Evolutionary conservation across 2,329 filamentous ascomycete genomes (phyloP), one percentile per base, ranked within the genome.

Genomic region (Colletotrichum viniferum): DNA sequence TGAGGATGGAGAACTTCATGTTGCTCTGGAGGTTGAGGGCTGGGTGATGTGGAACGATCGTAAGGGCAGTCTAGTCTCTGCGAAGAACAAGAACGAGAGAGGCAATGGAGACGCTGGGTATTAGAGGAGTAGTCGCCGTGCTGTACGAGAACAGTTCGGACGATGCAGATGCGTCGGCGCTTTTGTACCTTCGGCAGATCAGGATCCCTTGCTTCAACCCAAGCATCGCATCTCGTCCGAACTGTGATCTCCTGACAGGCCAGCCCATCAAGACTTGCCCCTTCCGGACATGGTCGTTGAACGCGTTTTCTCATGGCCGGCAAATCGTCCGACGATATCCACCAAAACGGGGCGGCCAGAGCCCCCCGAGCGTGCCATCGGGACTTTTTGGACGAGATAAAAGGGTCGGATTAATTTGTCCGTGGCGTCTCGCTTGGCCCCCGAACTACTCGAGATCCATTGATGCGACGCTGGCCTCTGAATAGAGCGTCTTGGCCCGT

Each of bases 1-100:
- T 62, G 32, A 83, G 48, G 55, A 82, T 70, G 10, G 82, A 80
- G 76, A 84, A 34, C 21, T 81, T 78, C 60, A 67, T 74, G 36
- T 43, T 65, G 60, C 9, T 30, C 3, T 26, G 1, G 48, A 9
- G 32, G 7, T n/a, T 26, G 7, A 18, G 55, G 26, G 0, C 14
- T 26, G 55, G 55, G 7, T 6, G 24, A 28, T 58, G 0, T 28
- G 13, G 21, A 26, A 58, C 55, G 55, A 28, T 58, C 24, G 55
- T 58, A 58, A 26, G 24, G 21, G 7, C 55, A 58, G 55, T 58
- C 12, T 21, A 24, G 55, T 8, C 24, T 26, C 21, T 24, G 26
- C 55, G 12, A 10, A 18, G 16, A 34, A 58, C 55, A 21, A 61
- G 28, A 32, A n/a, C 12, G 28, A 61, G 61, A 63, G 4, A 63